phyloP scores from a whole-genome alignment of 306 rosid genomes.

The Mucuna pruriens region DNA sequence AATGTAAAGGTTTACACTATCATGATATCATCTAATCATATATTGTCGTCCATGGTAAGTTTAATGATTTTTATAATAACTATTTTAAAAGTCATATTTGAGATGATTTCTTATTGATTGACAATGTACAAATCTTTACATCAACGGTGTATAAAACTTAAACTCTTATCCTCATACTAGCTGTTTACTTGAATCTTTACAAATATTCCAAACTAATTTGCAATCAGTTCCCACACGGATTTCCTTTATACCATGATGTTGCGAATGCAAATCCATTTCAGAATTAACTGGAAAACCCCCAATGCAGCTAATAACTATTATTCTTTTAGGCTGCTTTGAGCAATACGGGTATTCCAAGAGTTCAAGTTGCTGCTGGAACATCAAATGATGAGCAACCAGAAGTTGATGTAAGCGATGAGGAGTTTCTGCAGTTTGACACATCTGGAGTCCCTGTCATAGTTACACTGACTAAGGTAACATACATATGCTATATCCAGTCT shows the following conservation, averaged over 20 bases:
- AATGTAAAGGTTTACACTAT: no score
- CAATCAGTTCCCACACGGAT: slow-evolving; percentile 15
- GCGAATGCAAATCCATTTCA: neutral
- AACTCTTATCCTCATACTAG: neutral
- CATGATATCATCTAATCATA: no score
- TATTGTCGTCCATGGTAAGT: no score
- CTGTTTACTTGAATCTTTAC: slow-evolving; percentile 5
- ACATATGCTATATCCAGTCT: neutral
- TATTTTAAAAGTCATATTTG: no score
- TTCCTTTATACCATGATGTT: slow-evolving; percentile 8
- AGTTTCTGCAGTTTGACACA: slow-evolving; percentile 87
- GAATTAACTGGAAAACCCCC: slow-evolving; percentile 2
- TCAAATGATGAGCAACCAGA: slow-evolving; percentile 71
- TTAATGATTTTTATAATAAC: no score
- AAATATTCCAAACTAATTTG: slow-evolving; percentile 1
- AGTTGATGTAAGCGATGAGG: slow-evolving; percentile 84
- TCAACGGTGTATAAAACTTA: no score
- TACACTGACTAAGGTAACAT: slow-evolving; percentile 80
- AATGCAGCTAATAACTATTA: slow-evolving; percentile 28
- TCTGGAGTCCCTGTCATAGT: slow-evolving; percentile 81
- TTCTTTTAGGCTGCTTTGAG: slow-evolving; percentile 81
- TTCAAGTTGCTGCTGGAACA: slow-evolving; percentile 62
- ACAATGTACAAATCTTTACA: no score
- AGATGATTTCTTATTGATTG: no score
- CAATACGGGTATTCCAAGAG: slow-evolving; percentile 87